Evolutionary conservation across 768 basidiomycete genomes (phyloP), one percentile per base, ranked within the genome.

Genomic region (Daedaleopsis sinensis): DNA sequence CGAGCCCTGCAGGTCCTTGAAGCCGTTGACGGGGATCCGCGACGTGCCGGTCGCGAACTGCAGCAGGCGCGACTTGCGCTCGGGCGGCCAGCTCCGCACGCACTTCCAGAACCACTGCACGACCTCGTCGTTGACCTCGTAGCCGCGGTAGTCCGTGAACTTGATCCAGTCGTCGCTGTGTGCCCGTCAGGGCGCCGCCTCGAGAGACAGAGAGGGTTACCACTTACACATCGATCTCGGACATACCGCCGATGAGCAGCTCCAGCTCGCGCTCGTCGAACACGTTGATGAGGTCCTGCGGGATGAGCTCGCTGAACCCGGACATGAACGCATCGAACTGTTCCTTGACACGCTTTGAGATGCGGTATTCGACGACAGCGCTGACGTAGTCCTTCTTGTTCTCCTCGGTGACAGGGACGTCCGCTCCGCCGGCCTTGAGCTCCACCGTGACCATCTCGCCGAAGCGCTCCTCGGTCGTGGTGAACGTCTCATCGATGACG

Each of bases 81-180:
- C 97, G 0, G 96, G 89, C 12, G 97, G 96, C 97, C 97, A 99
- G 68, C 90, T 87, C 67, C 93, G 90, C 48, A 99, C 93, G 69
- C 94, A 95, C 79, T 98, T 94, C 97, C 97, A 99, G 89, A 99
- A 99, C 97, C 97, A 99, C 72, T 98, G 94, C 58, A 99, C 96
- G 51, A 96, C 93, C 70, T 96, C 94, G 71, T 96, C 94, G 69
- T 90, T 91, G 77, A 93, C 87, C 77, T 95, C 93, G 71, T 96
- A 96, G 16, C 94, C 96, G 65, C 96, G 90, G 77, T 98, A 98
- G 74, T 98, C 97, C 39, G 97, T 99, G 77, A 96, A 97, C 79
- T 98, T 98, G 72, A 90, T 93, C 97, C 97, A 98, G 74, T 97
- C 96, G 65, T 98, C 95, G 65, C 91, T 93, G 56, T 8, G 18